Base-by-base conservation (phyloP, 305 asterid genomes). In the Ilex paraguariensis region DNA sequence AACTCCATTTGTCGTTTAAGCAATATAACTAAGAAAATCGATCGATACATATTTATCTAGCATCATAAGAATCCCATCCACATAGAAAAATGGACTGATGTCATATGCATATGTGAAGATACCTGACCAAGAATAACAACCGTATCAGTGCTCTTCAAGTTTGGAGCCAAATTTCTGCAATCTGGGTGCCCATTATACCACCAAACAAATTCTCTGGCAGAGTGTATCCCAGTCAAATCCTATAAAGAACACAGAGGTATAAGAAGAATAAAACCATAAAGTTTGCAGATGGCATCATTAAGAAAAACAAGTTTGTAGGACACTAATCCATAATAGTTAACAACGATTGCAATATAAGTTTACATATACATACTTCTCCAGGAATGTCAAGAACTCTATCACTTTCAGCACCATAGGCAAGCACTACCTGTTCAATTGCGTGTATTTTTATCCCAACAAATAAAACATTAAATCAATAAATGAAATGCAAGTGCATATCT, bases 111-210 rank as follows among this genome's bases (percentile, higher is more conserved):
- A 57, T 44, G 15, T 30, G 63, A 65, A 68, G 58, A 63, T 77
- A 92, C 97, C 94, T 82, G 97, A 56, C 97, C 99, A 62, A 87
- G 88, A 78, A 90, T 69, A 67, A 87, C 84, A 68, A 95, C 96
- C 40, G 94, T 90, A 67, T 93, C 95, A 3, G 84, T 74, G 78
- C 81, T 79, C 75, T 73, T 86, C 79, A 90, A 74, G 71, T 84
- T 92, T 46, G 91, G 97, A 59, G 82, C 77, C 67, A 93, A 88
- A 70, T 79, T 75, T 65, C 82, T 73, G 73, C 70, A 86, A 75
- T 87, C 95, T 48, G 96, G 97, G 65, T 90, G 99, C 64, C 97
- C 95, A 64, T 90, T 87, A 81, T 93, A 90, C 95, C 97, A 90
- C 96, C 99, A 86, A 50, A 90, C 95, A 75, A 90, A 93, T 71